Conservation (phyloP, 345 rosid species). For the Dipteronia dyeriana region DNA sequence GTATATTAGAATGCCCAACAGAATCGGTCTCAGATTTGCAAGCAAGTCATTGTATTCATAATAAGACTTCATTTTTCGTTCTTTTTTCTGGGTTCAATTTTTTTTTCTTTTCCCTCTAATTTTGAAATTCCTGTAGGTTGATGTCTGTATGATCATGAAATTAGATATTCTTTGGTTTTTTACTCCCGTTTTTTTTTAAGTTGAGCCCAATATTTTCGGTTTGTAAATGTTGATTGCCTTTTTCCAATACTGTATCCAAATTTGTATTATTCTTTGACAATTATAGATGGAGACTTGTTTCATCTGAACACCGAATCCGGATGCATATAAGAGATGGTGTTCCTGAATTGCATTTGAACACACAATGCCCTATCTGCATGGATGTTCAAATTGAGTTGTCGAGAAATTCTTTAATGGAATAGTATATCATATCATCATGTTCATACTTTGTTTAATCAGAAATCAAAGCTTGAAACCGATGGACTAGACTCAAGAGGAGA, state of each 20-base stretch:
- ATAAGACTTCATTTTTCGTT: slow-evolving; percentile 3
- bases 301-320: background rate
- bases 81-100: background rate
- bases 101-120: background rate
- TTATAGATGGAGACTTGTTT: background rate
- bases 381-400: background rate
- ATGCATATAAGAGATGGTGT: background rate
- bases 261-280: slow-evolving; percentile 32
- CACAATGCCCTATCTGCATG: background rate
- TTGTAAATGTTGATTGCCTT: slow-evolving; percentile 37
- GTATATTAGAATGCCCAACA: slow-evolving; percentile 40
- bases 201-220: slow-evolving; percentile 7
- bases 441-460: background rate
- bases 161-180: slow-evolving; percentile 4
- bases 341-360: background rate
- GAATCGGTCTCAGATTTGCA: slow-evolving; percentile 11
- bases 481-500: no score
- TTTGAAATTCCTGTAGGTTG: slow-evolving; percentile 9
- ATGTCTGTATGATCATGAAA: slow-evolving; percentile 20
- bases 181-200: background rate
- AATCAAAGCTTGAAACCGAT: no score
- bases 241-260: background rate
- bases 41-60: slow-evolving; percentile 24
- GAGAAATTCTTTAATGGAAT: no score
- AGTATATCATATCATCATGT: no score